Evolutionary conservation across 805 yeast genomes (phyloP).

Genomic region (Pichia nanzhaoensis): DNA sequence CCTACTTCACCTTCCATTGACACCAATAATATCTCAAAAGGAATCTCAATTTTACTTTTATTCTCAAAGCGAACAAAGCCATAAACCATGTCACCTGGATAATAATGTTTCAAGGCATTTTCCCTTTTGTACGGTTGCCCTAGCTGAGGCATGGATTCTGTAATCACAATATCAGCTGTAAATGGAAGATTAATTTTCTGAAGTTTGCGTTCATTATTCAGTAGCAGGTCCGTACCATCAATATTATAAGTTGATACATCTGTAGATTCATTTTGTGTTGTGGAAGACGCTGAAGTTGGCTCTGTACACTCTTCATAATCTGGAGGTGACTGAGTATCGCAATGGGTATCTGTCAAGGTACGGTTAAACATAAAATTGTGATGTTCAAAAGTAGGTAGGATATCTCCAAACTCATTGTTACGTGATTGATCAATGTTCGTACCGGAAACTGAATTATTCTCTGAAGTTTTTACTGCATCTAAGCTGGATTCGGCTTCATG

Average conservation of each 20-base stretch:
- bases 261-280: conserved; percentile 9
- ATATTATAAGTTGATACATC: background rate
- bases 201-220: conserved; percentile 23
- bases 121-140: conserved; percentile 18
- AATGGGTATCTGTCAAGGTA: conserved; percentile 13
- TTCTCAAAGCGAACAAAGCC: conserved; percentile 46
- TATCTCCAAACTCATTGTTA: background rate
- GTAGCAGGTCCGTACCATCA: conserved; percentile 12
- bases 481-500: no score
- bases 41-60: conserved; percentile 33
- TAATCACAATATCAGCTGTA: conserved; percentile 26
- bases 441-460: no score
- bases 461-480: no score
- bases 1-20: conserved; percentile 44
- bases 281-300: conserved; percentile 4
- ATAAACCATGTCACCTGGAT: conserved; percentile 58
- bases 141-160: conserved; percentile 33
- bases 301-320: conserved; percentile 15
- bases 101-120: conserved; percentile 41
- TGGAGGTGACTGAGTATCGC: conserved; percentile 14
- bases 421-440: no score
- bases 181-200: conserved; percentile 17
- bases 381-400: conserved; percentile 58
- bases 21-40: conserved; percentile 56
- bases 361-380: conserved; percentile 36